phyloP scores from a whole-genome alignment of 2,329 filamentous ascomycete species.

The Verticillium dahliae region DNA sequence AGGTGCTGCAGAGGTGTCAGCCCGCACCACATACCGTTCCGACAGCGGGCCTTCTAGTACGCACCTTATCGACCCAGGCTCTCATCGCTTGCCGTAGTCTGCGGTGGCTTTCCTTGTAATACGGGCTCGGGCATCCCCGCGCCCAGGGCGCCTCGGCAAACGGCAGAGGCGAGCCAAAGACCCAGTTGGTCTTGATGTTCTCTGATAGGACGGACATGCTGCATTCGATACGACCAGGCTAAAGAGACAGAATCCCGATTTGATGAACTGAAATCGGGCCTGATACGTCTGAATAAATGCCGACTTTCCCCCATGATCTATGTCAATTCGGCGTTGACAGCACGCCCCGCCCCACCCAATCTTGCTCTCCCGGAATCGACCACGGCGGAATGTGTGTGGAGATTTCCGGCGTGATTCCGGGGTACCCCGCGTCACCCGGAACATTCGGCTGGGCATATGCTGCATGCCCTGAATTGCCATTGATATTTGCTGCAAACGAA shows the following conservation, averaged over 20 bases:
- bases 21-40: not conserved
- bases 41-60: too few relatives aligned
- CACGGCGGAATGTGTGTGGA: not conserved
- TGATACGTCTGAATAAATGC: not conserved
- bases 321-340: not conserved
- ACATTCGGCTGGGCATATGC: not conserved
- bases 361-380: not conserved
- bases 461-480: not conserved
- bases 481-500: not conserved
- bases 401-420: not conserved
- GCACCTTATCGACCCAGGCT: constrained; percentile 9
- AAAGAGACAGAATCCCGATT: not conserved
- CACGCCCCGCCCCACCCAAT: not conserved
- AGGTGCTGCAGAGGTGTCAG: constrained; percentile 4
- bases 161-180: constrained; percentile 7
- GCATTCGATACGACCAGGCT: not conserved
- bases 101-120: constrained; percentile 9
- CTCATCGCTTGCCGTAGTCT: constrained; percentile 9
- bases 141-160: constrained; percentile 9
- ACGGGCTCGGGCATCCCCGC: constrained; percentile 7
- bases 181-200: constrained; percentile 3
- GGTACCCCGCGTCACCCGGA: not conserved
- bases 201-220: constrained; percentile 4
- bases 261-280: not conserved
- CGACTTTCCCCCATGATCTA: not conserved